phyloP scores from a whole-genome alignment of 768 basidiomycete genomes.

The Leccinum incarnatum region DNA sequence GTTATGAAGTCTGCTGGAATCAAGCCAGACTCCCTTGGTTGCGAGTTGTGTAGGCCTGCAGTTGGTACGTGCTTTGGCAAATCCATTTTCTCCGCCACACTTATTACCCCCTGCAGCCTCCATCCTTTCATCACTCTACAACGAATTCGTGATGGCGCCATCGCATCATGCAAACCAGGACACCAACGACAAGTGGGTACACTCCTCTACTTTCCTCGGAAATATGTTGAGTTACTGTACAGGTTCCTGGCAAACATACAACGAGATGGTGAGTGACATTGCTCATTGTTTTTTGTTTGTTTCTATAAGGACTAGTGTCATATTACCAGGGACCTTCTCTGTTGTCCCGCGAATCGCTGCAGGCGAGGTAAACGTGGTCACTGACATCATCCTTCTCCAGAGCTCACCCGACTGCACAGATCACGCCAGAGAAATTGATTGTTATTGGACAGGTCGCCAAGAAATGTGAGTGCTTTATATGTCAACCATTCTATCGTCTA shows the following conservation, averaged over 20 bases:
- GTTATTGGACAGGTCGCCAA: constrained; percentile 63
- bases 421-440: constrained; percentile 64
- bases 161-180: constrained; percentile 68
- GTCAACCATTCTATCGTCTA: not conserved
- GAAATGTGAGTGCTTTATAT: constrained; percentile 43
- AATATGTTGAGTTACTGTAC: not conserved
- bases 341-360: constrained; percentile 71
- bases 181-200: constrained; percentile 52
- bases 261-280: constrained; percentile 45
- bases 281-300: not conserved
- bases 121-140: constrained; percentile 51
- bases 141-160: constrained; percentile 62
- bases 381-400: not conserved
- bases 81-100: not conserved
- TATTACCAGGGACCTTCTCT: constrained; percentile 51
- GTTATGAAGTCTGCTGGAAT: constrained; percentile 52
- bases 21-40: constrained; percentile 52
- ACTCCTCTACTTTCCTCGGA: not conserved
- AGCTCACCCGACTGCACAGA: constrained; percentile 19
- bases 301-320: not conserved
- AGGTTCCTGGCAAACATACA: constrained; percentile 71
- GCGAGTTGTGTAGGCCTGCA: constrained; percentile 72
- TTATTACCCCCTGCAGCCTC: constrained; percentile 17
- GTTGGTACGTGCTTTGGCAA: constrained; percentile 40
- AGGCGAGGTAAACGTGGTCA: constrained; percentile 46